These are phyloP conservation scores for Calonectria pteridis DNA, from an alignment of 2,329 filamentous ascomycete genomes.

Conservation along the genomic window DNA sequence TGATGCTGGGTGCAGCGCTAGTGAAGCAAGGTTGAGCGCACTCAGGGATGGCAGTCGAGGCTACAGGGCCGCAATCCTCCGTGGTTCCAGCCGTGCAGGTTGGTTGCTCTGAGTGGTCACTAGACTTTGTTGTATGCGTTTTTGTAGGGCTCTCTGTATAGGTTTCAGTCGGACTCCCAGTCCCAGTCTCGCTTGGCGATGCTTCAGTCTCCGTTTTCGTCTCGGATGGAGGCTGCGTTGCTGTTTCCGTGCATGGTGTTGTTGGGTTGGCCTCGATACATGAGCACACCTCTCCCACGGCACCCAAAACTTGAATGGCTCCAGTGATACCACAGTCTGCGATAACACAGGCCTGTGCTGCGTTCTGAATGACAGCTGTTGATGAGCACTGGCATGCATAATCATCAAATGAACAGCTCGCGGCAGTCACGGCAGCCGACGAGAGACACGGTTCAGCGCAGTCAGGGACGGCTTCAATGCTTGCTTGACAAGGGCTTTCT, in stretches of 20 bases:
- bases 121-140: neutral
- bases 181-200: neutral
- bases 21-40: conserved; percentile 47
- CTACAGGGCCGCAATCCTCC: conserved; percentile 43
- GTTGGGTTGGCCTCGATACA: conserved; percentile 42
- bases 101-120: neutral
- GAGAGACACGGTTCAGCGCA: conserved; percentile 43
- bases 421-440: conserved; percentile 41
- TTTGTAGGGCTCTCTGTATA: neutral
- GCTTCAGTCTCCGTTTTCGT: neutral
- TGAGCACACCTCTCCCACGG: conserved; percentile 38
- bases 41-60: conserved; percentile 41
- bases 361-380: conserved; percentile 36
- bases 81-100: conserved; percentile 29
- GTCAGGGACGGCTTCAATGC: conserved; percentile 38
- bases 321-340: conserved; percentile 31
- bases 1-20: conserved; percentile 42
- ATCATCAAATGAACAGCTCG: conserved; percentile 37
- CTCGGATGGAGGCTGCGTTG: conserved; percentile 3
- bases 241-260: conserved; percentile 29
- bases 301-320: conserved; percentile 35
- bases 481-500: conserved; percentile 40
- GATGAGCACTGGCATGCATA: conserved; percentile 44
- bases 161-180: neutral
- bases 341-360: conserved; percentile 41